Evolutionary conservation across 140 eudicot genomes (phyloP), one percentile per base, ranked within the genome.

Genomic region (Cichorium intybus): DNA sequence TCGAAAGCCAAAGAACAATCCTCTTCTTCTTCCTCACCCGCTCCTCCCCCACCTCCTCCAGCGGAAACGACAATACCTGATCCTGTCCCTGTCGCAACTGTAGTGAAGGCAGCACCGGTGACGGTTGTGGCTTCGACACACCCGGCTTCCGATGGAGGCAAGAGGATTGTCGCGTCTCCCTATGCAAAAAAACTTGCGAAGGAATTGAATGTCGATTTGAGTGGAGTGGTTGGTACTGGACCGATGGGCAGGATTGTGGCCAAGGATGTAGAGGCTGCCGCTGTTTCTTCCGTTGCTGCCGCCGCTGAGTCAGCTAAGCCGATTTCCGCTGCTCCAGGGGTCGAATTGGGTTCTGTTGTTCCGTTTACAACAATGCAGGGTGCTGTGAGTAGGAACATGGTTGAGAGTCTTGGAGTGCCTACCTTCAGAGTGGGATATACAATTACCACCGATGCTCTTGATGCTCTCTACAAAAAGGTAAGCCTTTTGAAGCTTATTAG

Each of bases 381-480:
- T 51, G 97, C 99, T 10, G 99, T 94, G 37, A 94, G 97, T 74
- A 75, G 85, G 75, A 94, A 89, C 64, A 94, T 94, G 99, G 74
- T 94, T 53, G 95, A 89, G 81, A 94, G 99, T 69, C 81, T 94
- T 50, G 76, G 68, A 2, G 99, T 94, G 67, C 99, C 97, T 21
- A 84, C 99, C 7, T 94, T 94, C 57, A 86, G 99, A 75, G 99
- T 94, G 2, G 99, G 99, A 16, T 94, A 94, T 52, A 88, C 95
- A 2, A 73, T 94, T 39, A 81, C 95, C 10, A 94, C 97, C 12
- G 97, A 94, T 76, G 99, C 99, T 1, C 97, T 94, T 66, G 97
- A 94, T 74, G 97, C 95, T 54, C 75, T 94, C 23, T 94, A 89
- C 73, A 94, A 94, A 81, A 94, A 94, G 99, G 99, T 93, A 75